phyloP scores from a whole-genome alignment of 768 basidiomycete genomes.

The Kwoniella sp. region DNA sequence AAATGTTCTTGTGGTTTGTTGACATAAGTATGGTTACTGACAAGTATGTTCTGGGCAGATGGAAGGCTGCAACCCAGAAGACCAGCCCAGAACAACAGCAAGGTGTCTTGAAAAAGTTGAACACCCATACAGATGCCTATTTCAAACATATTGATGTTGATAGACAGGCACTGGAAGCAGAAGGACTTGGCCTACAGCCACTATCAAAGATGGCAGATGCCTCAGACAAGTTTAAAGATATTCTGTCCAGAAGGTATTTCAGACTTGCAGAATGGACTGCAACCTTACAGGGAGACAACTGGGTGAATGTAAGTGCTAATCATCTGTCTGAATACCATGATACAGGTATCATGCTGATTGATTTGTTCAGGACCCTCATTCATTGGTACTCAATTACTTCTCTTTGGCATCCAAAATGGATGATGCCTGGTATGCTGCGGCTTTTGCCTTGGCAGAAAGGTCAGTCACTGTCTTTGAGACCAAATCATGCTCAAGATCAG shows the following conservation, averaged over 20 bases:
- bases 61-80: constrained; percentile 39
- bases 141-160: constrained; percentile 28
- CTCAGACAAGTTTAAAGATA: constrained; percentile 4
- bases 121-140: constrained; percentile 30
- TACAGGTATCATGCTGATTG: not conserved
- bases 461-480: constrained; percentile 46
- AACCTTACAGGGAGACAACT: constrained; percentile 35
- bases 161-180: constrained; percentile 23
- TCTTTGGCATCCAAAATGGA: constrained; percentile 44
- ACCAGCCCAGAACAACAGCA: constrained; percentile 16
- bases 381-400: constrained; percentile 44
- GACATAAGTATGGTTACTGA: not conserved
- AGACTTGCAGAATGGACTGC: constrained; percentile 49
- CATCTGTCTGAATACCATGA: not conserved
- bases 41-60: constrained; percentile 20
- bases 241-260: constrained; percentile 41
- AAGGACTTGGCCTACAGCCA: constrained; percentile 37
- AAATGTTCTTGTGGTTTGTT: constrained; percentile 3
- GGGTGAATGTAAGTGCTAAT: constrained; percentile 44
- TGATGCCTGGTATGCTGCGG: constrained; percentile 38
- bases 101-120: constrained; percentile 26
- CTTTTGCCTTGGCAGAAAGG: constrained; percentile 38
- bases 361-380: constrained; percentile 34
- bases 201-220: constrained; percentile 13
- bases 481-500: constrained; percentile 25